Conservation (phyloP, 495 filamentous ascomycete species). For the Aspergillus steynii region DNA sequence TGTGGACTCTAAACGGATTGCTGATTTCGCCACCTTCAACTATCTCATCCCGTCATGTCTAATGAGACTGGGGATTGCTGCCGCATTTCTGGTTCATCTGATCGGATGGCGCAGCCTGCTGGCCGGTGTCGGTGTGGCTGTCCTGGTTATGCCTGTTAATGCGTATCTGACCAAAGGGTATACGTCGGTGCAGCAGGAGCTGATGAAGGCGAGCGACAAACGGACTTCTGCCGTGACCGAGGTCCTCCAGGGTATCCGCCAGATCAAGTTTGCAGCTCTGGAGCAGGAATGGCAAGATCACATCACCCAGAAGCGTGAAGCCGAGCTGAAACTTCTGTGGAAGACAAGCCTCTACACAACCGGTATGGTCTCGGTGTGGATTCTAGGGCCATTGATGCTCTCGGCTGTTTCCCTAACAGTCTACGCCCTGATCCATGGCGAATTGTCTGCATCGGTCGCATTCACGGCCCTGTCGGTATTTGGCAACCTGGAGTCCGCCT, state of each 20-base stretch:
- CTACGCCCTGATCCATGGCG: conserved; percentile 63
- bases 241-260: conserved; percentile 78
- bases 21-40: conserved; percentile 67
- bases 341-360: conserved; percentile 62
- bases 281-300: conserved; percentile 78
- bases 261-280: conserved; percentile 87
- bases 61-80: conserved; percentile 63
- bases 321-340: conserved; percentile 68
- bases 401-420: conserved; percentile 69
- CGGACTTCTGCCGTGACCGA: conserved; percentile 80
- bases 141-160: conserved; percentile 68
- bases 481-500: conserved; percentile 64
- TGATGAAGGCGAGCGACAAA: conserved; percentile 79
- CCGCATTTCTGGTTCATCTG: conserved; percentile 63
- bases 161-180: conserved; percentile 68
- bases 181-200: conserved; percentile 60
- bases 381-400: conserved; percentile 70
- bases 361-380: conserved; percentile 62
- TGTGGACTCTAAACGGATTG: conserved; percentile 72
- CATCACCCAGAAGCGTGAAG: conserved; percentile 63
- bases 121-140: conserved; percentile 65
- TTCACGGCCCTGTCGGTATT: conserved; percentile 82
- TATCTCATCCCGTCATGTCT: conserved; percentile 59
- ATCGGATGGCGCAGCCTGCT: conserved; percentile 73
- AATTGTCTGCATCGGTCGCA: conserved; percentile 70